These are phyloP conservation scores for Purpureocillium lavendulum DNA, from an alignment of 2,329 filamentous ascomycete species.

Conservation along the genomic window DNA sequence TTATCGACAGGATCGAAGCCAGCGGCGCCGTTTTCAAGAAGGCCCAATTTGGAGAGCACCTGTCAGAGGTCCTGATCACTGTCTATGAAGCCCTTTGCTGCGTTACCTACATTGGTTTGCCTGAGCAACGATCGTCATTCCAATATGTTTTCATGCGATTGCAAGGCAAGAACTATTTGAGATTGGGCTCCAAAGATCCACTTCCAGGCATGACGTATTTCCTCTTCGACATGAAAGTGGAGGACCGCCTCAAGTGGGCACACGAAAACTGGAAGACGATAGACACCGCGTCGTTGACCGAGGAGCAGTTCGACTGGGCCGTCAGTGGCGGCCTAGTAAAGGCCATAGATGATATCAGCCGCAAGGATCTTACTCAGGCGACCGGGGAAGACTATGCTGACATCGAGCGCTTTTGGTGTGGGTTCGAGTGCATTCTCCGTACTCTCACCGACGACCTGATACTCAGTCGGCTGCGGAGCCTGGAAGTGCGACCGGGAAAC, in stretches of 20 bases:
- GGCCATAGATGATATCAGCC: slow-evolving; percentile 54
- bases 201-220: slow-evolving; percentile 80
- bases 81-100: slow-evolving; percentile 87
- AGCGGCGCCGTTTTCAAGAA: slow-evolving; percentile 38
- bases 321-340: slow-evolving; percentile 64
- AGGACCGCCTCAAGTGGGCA: slow-evolving; percentile 40
- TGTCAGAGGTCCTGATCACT: slow-evolving; percentile 60
- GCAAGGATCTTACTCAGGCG: slow-evolving; percentile 28
- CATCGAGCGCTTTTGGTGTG: slow-evolving; percentile 72
- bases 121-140: slow-evolving; percentile 51
- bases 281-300: slow-evolving; percentile 50
- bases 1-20: slow-evolving; percentile 43
- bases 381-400: slow-evolving; percentile 27
- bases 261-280: slow-evolving; percentile 36
- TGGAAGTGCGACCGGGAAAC: slow-evolving; percentile 56
- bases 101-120: slow-evolving; percentile 60
- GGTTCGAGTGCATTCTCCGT: slow-evolving; percentile 64
- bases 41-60: slow-evolving; percentile 34
- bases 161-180: slow-evolving; percentile 63
- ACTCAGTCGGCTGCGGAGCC: slow-evolving; percentile 65
- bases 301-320: slow-evolving; percentile 79
- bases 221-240: slow-evolving; percentile 56
- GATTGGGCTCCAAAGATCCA: slow-evolving; percentile 61
- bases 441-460: slow-evolving; percentile 68
- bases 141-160: slow-evolving; percentile 77